These are phyloP conservation scores for Pseudoturritis turrita DNA, from an alignment of 345 rosid genomes.

Conservation along the genomic window DNA sequence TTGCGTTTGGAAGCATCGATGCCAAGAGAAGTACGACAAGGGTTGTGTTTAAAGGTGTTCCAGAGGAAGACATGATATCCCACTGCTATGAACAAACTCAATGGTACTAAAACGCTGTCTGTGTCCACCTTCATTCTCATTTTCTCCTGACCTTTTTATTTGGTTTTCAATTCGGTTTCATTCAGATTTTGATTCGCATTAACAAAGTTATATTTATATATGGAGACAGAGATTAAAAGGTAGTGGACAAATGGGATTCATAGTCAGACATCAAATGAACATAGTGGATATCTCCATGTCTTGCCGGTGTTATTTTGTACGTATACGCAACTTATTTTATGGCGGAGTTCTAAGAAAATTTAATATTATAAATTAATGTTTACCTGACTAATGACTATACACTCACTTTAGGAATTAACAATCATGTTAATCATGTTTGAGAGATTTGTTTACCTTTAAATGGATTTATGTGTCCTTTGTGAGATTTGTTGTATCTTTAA, in stretches of 20 bases:
- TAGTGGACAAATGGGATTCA: slow-evolving; percentile 27
- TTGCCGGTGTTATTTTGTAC: slow-evolving; percentile 12
- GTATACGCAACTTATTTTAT: slow-evolving; percentile 13
- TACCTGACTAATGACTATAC: slow-evolving; percentile 1
- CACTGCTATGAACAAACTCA: slow-evolving; percentile 25
- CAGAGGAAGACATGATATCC: slow-evolving; percentile 33
- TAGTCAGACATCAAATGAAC: slow-evolving; percentile 28
- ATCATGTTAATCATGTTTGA: no score
- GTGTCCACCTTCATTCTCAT: slow-evolving; percentile 21
- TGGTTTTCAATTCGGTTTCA: neutral
- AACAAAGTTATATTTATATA: neutral
- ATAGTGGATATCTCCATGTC: slow-evolving; percentile 23
- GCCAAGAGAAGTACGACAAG: slow-evolving; percentile 32
- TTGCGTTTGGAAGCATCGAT: slow-evolving; percentile 27
- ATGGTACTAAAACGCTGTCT: slow-evolving; percentile 23
- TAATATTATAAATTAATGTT: neutral
- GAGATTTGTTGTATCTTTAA: no score
- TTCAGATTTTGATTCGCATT: neutral
- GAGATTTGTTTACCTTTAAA: no score
- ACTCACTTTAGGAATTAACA: neutral
- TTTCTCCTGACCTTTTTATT: neutral
- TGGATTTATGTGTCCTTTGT: no score
- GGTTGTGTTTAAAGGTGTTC: slow-evolving; percentile 26
- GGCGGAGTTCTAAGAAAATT: neutral
- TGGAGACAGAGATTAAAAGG: slow-evolving; percentile 7